phyloP scores from a whole-genome alignment of 345 rosid species.

The Syzygium grande region DNA sequence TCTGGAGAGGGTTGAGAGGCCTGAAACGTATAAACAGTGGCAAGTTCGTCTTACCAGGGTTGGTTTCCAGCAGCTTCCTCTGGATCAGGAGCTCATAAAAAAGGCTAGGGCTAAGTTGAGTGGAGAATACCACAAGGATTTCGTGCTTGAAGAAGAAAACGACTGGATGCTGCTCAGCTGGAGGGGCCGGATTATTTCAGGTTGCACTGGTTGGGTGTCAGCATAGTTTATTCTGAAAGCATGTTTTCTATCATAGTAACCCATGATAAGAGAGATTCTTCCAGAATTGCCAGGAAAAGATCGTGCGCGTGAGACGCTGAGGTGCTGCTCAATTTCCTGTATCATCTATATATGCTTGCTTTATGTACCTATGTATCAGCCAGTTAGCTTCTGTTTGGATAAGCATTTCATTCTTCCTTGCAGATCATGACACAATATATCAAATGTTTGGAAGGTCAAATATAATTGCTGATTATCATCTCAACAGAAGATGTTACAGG shows the following conservation, averaged over 20 bases:
- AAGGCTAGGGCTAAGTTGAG: conserved; percentile 22
- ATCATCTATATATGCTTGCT: not conserved
- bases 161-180: conserved; percentile 85
- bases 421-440: not conserved
- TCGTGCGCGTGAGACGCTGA: not conserved
- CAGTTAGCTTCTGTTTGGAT: conserved; percentile 2
- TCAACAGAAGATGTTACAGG: not conserved
- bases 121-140: conserved; percentile 65
- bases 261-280: not conserved
- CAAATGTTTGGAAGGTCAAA: not conserved
- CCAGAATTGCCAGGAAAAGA: not conserved
- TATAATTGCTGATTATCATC: not conserved
- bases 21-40: conserved; percentile 53
- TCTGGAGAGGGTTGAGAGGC: conserved; percentile 37
- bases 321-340: not conserved
- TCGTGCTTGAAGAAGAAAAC: conserved; percentile 49
- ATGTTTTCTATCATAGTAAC: not conserved
- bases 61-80: conserved; percentile 44
- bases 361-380: not conserved
- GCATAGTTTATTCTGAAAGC: not conserved
- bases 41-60: conserved; percentile 29
- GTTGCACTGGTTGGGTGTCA: conserved; percentile 58
- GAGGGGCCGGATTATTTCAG: conserved; percentile 74
- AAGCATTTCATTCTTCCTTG: not conserved
- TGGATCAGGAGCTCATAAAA: conserved; percentile 24